Evolutionary conservation across 1,284 basidiomycete genomes (phyloP).

Genomic region (Boletus smithii): DNA sequence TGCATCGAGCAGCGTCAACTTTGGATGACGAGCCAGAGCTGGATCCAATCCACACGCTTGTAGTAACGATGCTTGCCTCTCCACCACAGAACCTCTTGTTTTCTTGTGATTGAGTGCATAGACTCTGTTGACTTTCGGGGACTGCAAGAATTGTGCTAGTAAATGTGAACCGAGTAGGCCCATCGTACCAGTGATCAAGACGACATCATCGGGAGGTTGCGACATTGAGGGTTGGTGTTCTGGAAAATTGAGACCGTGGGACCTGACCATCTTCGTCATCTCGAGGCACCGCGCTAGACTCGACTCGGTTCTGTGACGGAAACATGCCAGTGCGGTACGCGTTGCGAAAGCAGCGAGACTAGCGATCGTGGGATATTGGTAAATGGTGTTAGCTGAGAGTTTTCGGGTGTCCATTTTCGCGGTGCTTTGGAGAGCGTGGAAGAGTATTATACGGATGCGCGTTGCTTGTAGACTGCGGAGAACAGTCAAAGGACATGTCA

Average conservation of each 20-base stretch:
- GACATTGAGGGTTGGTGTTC: constrained; percentile 5
- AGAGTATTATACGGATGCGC: constrained; percentile 41
- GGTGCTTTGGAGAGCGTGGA: constrained; percentile 30
- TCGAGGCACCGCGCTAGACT: constrained; percentile 6
- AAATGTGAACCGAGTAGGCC: constrained; percentile 26
- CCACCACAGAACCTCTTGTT: constrained; percentile 3
- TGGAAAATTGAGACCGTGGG: constrained; percentile 7
- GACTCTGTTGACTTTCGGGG: constrained; percentile 5
- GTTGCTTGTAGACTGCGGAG: constrained; percentile 40
- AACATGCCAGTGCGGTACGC: background rate
- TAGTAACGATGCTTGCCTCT: constrained; percentile 27
- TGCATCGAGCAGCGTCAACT: constrained; percentile 16
- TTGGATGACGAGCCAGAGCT: constrained; percentile 15
- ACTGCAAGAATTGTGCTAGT: constrained; percentile 14
- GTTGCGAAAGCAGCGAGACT: constrained; percentile 24
- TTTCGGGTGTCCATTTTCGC: constrained; percentile 2
- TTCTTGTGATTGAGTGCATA: constrained; percentile 22
- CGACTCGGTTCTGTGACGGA: background rate
- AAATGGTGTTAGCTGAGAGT: background rate
- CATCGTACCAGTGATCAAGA: constrained; percentile 32
- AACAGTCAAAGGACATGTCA: background rate
- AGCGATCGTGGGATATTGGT: constrained; percentile 29
- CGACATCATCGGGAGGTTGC: constrained; percentile 7
- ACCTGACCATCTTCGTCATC: constrained; percentile 11
- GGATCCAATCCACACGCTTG: constrained; percentile 20